A percentile compares a stretch with the other conserved stretches of the same genome.
These are phyloP conservation scores for Trichocladium uniseriatum DNA, from an alignment of 495 filamentous ascomycete species.

Conservation along the genomic window DNA sequence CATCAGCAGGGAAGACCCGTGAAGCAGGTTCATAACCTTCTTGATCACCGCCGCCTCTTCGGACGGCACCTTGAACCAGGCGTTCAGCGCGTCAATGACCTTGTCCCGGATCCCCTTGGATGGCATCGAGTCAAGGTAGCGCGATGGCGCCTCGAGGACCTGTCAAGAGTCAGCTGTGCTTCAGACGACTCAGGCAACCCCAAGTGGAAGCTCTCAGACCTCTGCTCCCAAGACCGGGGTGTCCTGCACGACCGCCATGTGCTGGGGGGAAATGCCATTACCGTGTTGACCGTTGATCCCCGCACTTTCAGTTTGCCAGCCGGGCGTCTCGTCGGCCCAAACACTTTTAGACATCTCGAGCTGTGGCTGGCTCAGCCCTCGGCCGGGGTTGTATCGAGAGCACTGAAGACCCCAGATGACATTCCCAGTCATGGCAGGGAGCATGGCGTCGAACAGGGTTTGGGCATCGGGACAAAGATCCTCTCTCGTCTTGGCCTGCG, in stretches of 20 bases:
- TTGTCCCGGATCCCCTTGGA: slow-evolving; percentile 10
- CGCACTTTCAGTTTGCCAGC: neutral
- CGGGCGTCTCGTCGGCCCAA: neutral
- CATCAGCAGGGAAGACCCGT: slow-evolving; percentile 28
- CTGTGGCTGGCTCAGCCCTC: neutral
- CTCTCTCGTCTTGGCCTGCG: neutral
- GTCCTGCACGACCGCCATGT: neutral
- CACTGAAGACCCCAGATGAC: slow-evolving; percentile 1
- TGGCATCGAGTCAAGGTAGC: slow-evolving; percentile 14
- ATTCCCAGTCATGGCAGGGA: neutral
- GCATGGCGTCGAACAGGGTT: neutral
- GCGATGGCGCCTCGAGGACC: slow-evolving; percentile 4
- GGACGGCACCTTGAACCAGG: slow-evolving; percentile 5
- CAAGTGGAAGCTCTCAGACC: neutral
- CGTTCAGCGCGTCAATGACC: slow-evolving; percentile 12
- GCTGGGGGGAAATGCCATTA: neutral
- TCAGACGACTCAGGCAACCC: too few relatives aligned
- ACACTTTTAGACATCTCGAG: neutral
- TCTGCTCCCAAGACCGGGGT: neutral
- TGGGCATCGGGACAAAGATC: neutral
- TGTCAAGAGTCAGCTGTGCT: too few relatives aligned
- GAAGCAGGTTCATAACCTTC: slow-evolving; percentile 4
- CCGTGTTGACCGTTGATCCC: too few relatives aligned
- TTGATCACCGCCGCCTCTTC: neutral
- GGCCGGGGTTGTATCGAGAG: neutral